Evolutionary conservation across 2,329 filamentous ascomycete genomes (phyloP).

Genomic region (Fusarium euwallaceae): DNA sequence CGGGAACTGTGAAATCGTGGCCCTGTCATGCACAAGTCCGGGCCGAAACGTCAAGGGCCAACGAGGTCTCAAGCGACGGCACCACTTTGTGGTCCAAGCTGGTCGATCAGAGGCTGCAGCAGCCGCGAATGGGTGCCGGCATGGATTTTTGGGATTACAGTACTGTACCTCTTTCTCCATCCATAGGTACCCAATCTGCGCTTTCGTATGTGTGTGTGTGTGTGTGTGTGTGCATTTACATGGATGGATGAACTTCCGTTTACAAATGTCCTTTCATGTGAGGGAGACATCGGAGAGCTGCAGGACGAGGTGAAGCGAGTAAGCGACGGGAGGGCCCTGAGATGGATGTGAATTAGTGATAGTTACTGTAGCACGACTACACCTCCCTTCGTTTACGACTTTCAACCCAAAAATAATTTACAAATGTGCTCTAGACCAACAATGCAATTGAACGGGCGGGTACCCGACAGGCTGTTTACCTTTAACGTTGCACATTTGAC

Average conservation of each 20-base stretch:
- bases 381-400: background rate
- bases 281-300: background rate
- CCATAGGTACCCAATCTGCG: background rate
- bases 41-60: constrained; percentile 45
- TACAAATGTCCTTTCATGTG: constrained; percentile 6
- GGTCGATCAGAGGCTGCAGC: background rate
- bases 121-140: constrained; percentile 5
- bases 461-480: constrained; percentile 17
- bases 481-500: constrained; percentile 1
- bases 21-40: constrained; percentile 44
- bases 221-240: background rate
- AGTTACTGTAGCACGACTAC: constrained; percentile 3
- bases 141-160: background rate
- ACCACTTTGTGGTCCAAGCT: constrained; percentile 6
- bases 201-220: background rate
- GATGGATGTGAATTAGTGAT: background rate
- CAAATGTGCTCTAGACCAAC: background rate
- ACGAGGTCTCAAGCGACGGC: constrained; percentile 3
- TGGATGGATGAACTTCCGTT: background rate
- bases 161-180: background rate
- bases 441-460: background rate
- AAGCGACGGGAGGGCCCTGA: constrained; percentile 10
- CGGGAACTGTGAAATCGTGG: constrained; percentile 34
- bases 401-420: constrained; percentile 16
- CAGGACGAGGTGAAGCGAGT: constrained; percentile 17